phyloP scores from a whole-genome alignment of 345 rosid genomes.

The Euclidium syriacum region DNA sequence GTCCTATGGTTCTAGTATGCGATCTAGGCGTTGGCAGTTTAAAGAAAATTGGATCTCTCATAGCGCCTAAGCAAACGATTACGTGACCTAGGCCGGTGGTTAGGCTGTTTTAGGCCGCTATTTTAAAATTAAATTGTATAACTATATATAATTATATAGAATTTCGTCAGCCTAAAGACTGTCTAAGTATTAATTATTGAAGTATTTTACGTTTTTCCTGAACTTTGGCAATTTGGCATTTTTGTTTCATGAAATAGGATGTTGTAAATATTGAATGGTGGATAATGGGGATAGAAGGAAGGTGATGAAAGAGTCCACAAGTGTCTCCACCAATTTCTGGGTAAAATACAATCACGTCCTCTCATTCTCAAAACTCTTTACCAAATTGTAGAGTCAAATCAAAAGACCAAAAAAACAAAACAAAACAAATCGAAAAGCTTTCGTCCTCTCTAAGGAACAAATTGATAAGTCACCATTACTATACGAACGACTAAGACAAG shows the following conservation, averaged over 20 bases:
- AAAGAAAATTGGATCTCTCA: too few species aligned
- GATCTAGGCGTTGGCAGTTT: too few species aligned
- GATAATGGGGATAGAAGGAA: background rate
- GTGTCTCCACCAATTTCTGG: slow-evolving; percentile 19
- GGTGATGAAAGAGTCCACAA: slow-evolving; percentile 17
- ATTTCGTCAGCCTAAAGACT: too few species aligned
- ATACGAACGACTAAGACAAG: background rate
- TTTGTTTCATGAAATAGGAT: background rate
- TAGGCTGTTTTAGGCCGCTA: too few species aligned
- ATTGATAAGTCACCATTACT: background rate
- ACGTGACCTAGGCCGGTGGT: too few species aligned
- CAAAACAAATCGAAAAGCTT: slow-evolving; percentile 4
- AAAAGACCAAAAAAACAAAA: background rate
- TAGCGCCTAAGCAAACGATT: too few species aligned
- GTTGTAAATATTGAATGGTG: slow-evolving; percentile 3
- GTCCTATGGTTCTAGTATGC: too few species aligned
- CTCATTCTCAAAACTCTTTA: slow-evolving; percentile 10
- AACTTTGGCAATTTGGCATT: background rate
- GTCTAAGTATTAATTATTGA: too few species aligned
- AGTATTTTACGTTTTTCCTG: too few species aligned
- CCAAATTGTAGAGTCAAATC: slow-evolving; percentile 13
- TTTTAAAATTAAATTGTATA: too few species aligned
- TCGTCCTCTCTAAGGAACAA: slow-evolving; percentile 18
- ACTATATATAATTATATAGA: too few species aligned
- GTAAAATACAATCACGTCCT: slow-evolving; percentile 15